A percentile compares a stretch with the other conserved stretches of the same genome.
These are phyloP conservation scores for Acacia melanoxylon DNA, from an alignment of 306 rosid species.

Conservation along the genomic window DNA sequence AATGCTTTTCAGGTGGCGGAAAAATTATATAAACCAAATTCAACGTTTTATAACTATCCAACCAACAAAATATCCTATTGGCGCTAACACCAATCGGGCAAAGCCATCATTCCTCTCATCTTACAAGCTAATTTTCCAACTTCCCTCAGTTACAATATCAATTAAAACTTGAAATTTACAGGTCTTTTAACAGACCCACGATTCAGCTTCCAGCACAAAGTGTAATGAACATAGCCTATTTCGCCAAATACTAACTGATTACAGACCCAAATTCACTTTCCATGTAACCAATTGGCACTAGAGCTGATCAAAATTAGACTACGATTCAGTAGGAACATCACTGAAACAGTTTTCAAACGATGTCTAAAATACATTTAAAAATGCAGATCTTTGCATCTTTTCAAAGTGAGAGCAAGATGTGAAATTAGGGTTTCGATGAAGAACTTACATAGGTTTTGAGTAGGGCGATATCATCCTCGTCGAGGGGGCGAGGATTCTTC, in stretches of 20 bases:
- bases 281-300: background rate
- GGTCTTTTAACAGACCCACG: background rate
- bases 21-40: background rate
- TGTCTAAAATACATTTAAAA: background rate
- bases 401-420: background rate
- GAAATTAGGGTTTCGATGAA: conserved; percentile 29
- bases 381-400: background rate
- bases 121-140: background rate
- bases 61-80: background rate
- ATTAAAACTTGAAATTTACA: background rate
- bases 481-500: conserved; percentile 89
- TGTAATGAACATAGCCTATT: background rate
- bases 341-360: background rate
- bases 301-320: background rate
- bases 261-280: background rate
- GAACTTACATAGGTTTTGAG: conserved; percentile 75
- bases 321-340: background rate
- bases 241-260: background rate
- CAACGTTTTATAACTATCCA: background rate
- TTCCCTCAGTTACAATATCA: background rate
- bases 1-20: background rate
- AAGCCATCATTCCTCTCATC: background rate
- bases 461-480: conserved; percentile 84
- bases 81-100: background rate
- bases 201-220: background rate